These are phyloP conservation scores for Metschnikowia gelsemii DNA, from an alignment of 805 yeast genomes.

Conservation along the genomic window DNA sequence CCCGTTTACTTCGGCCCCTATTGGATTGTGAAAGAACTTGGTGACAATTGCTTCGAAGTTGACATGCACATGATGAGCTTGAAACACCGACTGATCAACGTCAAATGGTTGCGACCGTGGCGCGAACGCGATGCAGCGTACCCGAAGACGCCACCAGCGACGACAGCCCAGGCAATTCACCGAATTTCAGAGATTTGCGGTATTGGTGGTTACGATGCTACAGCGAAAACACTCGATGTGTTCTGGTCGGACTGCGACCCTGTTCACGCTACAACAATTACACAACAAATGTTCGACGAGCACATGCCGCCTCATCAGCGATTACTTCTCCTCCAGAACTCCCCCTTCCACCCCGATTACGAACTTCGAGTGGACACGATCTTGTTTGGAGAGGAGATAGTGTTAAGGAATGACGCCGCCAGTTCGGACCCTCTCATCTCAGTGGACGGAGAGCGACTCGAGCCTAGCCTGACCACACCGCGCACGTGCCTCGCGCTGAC, in stretches of 20 bases:
- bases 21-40: background rate
- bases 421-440: no score
- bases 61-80: no score
- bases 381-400: no score
- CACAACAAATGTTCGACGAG: background rate
- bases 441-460: no score
- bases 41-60: no score
- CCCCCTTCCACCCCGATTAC: background rate
- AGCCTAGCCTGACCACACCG: no score
- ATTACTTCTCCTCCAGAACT: background rate
- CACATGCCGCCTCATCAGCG: background rate
- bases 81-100: no score
- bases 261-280: background rate
- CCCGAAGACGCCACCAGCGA: background rate
- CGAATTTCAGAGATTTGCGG: background rate
- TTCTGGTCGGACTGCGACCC: conserved; percentile 1
- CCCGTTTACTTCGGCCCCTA: conserved; percentile 1
- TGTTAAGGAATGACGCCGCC: no score
- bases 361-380: conserved; percentile 16
- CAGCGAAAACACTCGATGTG: background rate
- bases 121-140: background rate
- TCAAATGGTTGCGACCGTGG: no score
- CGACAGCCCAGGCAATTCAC: background rate
- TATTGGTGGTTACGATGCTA: background rate
- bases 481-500: no score